phyloP scores from a whole-genome alignment of 73 alveolate species.

The Tetrahymena borealis region DNA sequence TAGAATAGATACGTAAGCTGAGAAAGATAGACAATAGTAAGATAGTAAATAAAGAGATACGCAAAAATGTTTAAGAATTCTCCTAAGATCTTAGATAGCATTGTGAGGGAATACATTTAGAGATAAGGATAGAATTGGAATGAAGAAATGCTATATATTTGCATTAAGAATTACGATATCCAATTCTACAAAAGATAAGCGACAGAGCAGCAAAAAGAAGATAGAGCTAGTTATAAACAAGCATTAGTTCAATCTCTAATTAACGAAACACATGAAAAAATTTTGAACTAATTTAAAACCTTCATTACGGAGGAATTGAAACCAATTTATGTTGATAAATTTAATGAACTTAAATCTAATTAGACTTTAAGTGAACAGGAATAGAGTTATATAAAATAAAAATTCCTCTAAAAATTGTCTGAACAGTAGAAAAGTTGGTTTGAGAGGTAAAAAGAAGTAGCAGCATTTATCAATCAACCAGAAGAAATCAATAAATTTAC shows the following conservation, averaged over 20 bases:
- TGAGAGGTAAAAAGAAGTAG: neutral
- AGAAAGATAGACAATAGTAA: neutral
- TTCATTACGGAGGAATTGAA: neutral
- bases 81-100: neutral
- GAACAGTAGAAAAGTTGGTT: neutral
- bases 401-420: neutral
- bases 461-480: neutral
- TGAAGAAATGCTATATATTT: neutral
- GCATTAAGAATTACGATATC: neutral
- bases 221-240: neutral
- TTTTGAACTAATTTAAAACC: neutral
- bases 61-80: neutral
- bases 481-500: neutral
- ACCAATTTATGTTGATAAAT: neutral
- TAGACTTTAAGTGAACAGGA: neutral
- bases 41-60: neutral
- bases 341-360: neutral
- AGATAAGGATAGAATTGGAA: neutral
- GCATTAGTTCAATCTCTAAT: neutral
- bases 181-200: neutral
- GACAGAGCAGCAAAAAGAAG: neutral
- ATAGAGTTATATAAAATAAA: neutral
- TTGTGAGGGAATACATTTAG: neutral
- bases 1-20: neutral
- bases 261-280: neutral